phyloP scores from a whole-genome alignment of 192 early-diverging fungal species.

The Backusella liffmaniae region DNA sequence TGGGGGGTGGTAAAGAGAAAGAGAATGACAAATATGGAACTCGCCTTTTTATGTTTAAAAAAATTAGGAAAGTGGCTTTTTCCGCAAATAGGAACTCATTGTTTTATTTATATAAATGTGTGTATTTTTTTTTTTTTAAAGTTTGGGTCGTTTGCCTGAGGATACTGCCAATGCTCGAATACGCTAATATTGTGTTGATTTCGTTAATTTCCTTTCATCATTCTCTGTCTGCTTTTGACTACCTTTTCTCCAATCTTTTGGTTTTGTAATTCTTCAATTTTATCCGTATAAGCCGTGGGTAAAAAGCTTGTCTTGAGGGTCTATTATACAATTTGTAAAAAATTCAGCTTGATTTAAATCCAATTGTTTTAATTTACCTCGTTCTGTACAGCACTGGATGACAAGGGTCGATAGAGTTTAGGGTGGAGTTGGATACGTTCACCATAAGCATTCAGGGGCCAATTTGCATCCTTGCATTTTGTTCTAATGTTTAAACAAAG shows the following conservation, averaged over 20 bases:
- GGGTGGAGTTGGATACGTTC: slow-evolving; percentile 62
- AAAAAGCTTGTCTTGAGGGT: slow-evolving; percentile 36
- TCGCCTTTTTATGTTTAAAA: not conserved
- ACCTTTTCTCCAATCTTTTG: slow-evolving; percentile 20
- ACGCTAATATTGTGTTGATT: not conserved
- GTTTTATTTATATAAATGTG: not conserved
- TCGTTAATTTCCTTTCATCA: not conserved
- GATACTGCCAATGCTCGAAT: not conserved
- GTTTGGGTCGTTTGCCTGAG: not conserved
- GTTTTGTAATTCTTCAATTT: not conserved
- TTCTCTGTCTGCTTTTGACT: not conserved
- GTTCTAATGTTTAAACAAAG: slow-evolving; percentile 78
- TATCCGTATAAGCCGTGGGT: slow-evolving; percentile 13
- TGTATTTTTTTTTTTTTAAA: not conserved
- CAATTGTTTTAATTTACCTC: slow-evolving; percentile 20
- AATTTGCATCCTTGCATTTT: slow-evolving; percentile 67
- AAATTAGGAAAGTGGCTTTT: not conserved
- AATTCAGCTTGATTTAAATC: too few relatives aligned
- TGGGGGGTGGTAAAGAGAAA: not conserved
- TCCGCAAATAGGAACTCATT: not conserved
- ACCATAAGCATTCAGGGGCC: slow-evolving; percentile 81
- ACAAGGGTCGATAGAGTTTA: slow-evolving; percentile 63
- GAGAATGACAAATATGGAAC: not conserved
- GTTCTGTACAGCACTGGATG: slow-evolving; percentile 29
- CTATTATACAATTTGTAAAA: slow-evolving; percentile 7